A percentile compares a stretch with the other conserved stretches of the same genome.
These are phyloP conservation scores for Aspergillus glaucus DNA, from an alignment of 2,329 filamentous ascomycete genomes.

Conservation along the genomic window DNA sequence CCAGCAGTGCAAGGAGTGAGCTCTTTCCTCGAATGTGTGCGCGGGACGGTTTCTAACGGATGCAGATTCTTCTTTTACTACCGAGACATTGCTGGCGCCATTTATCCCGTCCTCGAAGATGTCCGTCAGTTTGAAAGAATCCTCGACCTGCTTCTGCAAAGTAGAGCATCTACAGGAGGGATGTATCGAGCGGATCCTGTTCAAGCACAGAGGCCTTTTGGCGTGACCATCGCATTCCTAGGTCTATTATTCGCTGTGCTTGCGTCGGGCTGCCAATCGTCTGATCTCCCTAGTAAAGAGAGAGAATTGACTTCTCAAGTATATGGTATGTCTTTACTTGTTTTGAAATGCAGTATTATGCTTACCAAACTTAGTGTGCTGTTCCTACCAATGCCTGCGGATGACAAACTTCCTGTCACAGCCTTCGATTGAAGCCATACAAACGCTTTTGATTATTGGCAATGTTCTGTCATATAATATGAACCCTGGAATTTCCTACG, in stretches of 20 bases:
- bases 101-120: slow-evolving; percentile 57
- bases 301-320: slow-evolving; percentile 59
- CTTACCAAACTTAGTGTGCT: slow-evolving; percentile 48
- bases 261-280: slow-evolving; percentile 58
- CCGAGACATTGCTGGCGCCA: slow-evolving; percentile 52
- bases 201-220: slow-evolving; percentile 50
- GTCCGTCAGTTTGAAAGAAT: slow-evolving; percentile 50
- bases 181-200: slow-evolving; percentile 39
- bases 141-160: slow-evolving; percentile 49
- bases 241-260: slow-evolving; percentile 56
- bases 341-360: neutral
- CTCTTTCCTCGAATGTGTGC: slow-evolving; percentile 1
- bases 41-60: slow-evolving; percentile 5
- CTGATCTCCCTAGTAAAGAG: slow-evolving; percentile 52
- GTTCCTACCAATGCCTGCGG: slow-evolving; percentile 58
- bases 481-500: slow-evolving; percentile 60
- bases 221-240: slow-evolving; percentile 53
- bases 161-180: slow-evolving; percentile 40
- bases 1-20: slow-evolving; percentile 49
- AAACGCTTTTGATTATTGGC: slow-evolving; percentile 56
- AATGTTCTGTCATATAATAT: slow-evolving; percentile 59
- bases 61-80: slow-evolving; percentile 51
- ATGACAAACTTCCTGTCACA: slow-evolving; percentile 60
- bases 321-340: slow-evolving; percentile 42
- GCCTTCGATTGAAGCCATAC: slow-evolving; percentile 55